Conservation (phyloP, 352 stramenopile species). For the Pythium aristosporum region DNA sequence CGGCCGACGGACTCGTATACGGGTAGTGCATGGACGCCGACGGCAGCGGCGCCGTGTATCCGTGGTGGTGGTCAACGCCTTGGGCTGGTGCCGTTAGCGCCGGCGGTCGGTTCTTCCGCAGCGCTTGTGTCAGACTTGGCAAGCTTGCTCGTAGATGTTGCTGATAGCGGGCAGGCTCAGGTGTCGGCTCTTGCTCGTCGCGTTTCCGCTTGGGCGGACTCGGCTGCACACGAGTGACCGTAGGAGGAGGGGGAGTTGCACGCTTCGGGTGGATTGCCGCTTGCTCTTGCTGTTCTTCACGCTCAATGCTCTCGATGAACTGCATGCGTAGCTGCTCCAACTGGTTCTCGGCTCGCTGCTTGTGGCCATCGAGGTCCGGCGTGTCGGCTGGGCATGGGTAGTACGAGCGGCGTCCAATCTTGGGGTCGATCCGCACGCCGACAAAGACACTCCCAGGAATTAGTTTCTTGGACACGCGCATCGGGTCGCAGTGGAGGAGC, state of each 20-base stretch:
- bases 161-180: neutral
- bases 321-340: conserved; percentile 37
- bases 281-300: conserved; percentile 37
- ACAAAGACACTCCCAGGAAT: conserved; percentile 58
- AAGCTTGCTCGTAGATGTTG: neutral
- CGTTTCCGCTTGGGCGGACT: conserved; percentile 1
- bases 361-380: conserved; percentile 35
- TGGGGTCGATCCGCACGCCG: conserved; percentile 68
- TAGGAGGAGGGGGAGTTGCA: neutral
- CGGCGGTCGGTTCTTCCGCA: conserved; percentile 6
- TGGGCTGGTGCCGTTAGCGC: neutral
- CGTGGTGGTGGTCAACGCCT: neutral
- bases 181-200: neutral
- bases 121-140: conserved; percentile 7
- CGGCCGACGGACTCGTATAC: neutral
- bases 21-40: neutral
- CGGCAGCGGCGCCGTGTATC: neutral
- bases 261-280: neutral
- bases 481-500: conserved; percentile 71
- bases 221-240: too few relatives aligned
- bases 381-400: conserved; percentile 59
- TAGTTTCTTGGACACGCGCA: conserved; percentile 82
- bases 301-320: conserved; percentile 66
- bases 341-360: conserved; percentile 40
- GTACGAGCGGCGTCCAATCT: conserved; percentile 70